Evolutionary conservation across 345 rosid species (phyloP), one percentile per base, ranked within the genome.

Genomic region (Hibiscus tridactylites): DNA sequence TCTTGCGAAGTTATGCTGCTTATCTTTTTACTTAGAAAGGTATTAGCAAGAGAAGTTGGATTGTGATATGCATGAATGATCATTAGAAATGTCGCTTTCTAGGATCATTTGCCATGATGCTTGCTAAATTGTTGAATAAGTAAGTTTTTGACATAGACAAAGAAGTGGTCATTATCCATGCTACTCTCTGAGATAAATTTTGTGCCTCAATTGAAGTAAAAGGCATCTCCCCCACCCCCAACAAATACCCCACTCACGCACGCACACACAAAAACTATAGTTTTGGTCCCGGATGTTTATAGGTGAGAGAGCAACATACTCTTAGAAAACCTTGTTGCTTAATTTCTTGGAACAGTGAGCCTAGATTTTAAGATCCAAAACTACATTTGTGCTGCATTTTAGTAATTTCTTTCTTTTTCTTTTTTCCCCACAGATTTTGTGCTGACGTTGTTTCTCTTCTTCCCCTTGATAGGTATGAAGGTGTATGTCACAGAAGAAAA

Each of bases 401-500:
- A 6, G 35, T 9, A 9, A 24, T 17, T n/a, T 47, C 9, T 4
- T 47, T 54, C 28, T 59, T 3, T 7, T n/a, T 35, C 11, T 17
- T 3, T n/a, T 9, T 3, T 2, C 6, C 29, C 16, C 31, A 63
- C 21, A 56, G 28, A 56, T 49, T 62, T 62, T 53, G 15, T 3
- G 7, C 50, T 49, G 9, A 65, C 19, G 5, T 42, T 71, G 3
- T 79, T 76, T 10, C 3, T 19, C 73, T 79, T 63, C 73, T 79
- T 63, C 50, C 42, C 49, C 26, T 75, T 74, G 31, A 31, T 77
- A 93, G 97, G 99, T 56, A 94, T 92, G 97, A 95, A 95, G 82
- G 99, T 89, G 49, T 95, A 88, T 79, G 83, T 79, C 68, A 95
- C 97, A 3, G 99, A 89, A 42, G 99, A 95, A 87, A 95, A 95